Percentiles rank a stretch among this genome's conserved stretches.
Conservation (phyloP, 2,329 filamentous ascomycete genomes). For the Acarospora socialis region DNA sequence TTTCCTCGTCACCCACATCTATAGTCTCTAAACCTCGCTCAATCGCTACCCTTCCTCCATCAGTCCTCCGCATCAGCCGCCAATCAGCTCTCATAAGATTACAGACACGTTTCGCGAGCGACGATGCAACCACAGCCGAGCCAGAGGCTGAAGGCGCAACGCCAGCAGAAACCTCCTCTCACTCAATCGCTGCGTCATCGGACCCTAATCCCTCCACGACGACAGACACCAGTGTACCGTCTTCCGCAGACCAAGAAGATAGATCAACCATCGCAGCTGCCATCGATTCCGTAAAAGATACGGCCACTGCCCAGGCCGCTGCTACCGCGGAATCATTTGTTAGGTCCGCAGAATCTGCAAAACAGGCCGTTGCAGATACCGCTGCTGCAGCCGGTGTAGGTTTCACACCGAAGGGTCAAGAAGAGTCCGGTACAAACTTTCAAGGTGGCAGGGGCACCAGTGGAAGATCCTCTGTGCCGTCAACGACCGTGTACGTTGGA, state of each 20-base stretch:
- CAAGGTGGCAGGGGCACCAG: constrained; percentile 4
- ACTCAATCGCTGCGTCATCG: constrained; percentile 13
- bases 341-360: not conserved
- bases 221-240: constrained; percentile 5
- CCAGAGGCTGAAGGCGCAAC: constrained; percentile 18
- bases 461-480: constrained; percentile 16
- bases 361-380: constrained; percentile 1
- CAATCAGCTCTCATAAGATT: constrained; percentile 26
- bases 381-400: constrained; percentile 6
- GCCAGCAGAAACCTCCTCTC: constrained; percentile 14
- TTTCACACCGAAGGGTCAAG: constrained; percentile 2
- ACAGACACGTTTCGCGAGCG: constrained; percentile 36
- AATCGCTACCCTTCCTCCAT: constrained; percentile 24
- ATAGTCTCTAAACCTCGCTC: constrained; percentile 29
- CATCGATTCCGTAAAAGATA: constrained; percentile 10
- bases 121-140: constrained; percentile 22
- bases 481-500: constrained; percentile 46
- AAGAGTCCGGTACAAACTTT: not conserved
- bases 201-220: constrained; percentile 11
- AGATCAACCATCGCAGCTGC: constrained; percentile 2
- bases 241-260: constrained; percentile 7
- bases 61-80: constrained; percentile 22
- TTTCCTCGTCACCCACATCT: constrained; percentile 32
- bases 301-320: constrained; percentile 5
- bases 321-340: not conserved